Base-by-base conservation (phyloP, 345 rosid species). In the Firmiana major region DNA sequence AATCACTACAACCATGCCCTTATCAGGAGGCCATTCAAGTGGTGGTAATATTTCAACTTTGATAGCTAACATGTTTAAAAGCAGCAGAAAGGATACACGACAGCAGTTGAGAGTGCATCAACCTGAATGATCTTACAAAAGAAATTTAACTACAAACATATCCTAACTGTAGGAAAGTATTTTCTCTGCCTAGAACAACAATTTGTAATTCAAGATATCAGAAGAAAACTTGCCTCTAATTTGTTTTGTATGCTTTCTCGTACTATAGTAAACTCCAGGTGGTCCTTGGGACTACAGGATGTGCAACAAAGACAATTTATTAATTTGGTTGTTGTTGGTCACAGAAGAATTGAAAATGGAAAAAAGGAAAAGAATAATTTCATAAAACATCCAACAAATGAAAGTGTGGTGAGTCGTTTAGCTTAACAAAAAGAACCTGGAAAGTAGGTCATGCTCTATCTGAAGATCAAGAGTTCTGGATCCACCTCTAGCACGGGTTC, bases 231-330 rank as follows among this genome's bases (percentile, higher is more conserved):
- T 86, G 83, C 98, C 88, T 85, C 87, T 54, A 94, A 75, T 80
- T 91, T 92, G 77, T 79, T 83, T 86, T 89, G 87, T 80, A 92
- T 88, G 90, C 87, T 87, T 75, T 94, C 97, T 74, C 94, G 84
- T 34, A 94, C 97, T 76, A 92, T 92, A 59, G 92, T 87, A 82
- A 94, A 91, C 83, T 94, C 98, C 68, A 89, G 94, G 81, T 91
- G 86, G 72, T 94, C 97, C 86, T 91, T 94, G 1, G 92, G 90
- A 84, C 98, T 92, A 88, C 77, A 79, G 62, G 51, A 63, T 54
- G 49, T 31, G 77, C 8, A 81, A 11, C 12, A 45, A 64, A 9
- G 45, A 65, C 43, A 62, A 45, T 3, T 54, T 65, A 65, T 43
- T 12, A 34, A 6, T 0, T 70, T 24, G 21, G 57, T 24, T 1